Base-by-base conservation (phyloP, 257 asterid genomes). In the Forsythia viridissima region DNA sequence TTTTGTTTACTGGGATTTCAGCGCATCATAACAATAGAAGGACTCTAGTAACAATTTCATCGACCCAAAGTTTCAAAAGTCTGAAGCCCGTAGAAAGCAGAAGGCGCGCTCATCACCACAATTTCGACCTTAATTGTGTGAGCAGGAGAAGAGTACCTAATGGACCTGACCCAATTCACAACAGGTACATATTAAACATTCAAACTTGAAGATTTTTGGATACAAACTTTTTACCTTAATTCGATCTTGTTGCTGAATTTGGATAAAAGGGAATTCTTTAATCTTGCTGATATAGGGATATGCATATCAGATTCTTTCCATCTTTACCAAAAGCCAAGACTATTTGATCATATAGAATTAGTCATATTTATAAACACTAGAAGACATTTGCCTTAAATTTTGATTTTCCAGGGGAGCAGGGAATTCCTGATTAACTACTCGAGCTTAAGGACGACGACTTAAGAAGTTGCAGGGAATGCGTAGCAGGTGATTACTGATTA, bases 81-180 rank as follows among this genome's bases (percentile, higher is more conserved):
- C 78, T 78, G 83, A 70, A 81, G 74, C 70, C 80, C 9, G 66
- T 78, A 30, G 84, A 63, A 66, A 68, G 40, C 43, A 84, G 79
- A 44, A 85, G 74, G 73, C 81, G n/a, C 11, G 74, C 78, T 34
- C 75, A 82, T 79, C 91, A 70, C 69, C 80, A 75, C 74, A 21
- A 55, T 59, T 82, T 77, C 73, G 74, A 77, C 55, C 82, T 86
- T 77, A 80, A 59, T 68, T 83, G 67, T 75, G 91, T 88, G 73
- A 91, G 90, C 89, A 89, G 85, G 87, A 88, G 93, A 81, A 86
- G 91, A 88, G 92, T 94, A 2, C 97, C 97, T n/a, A 86, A 83
- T 82, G 94, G 93, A 59, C 91, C 93, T 78, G 93, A 89, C 84
- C 93, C 90, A 71, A 89, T 91, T 74, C 96, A 88, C 66, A 93